Base-by-base conservation (phyloP, 202 grass and related monocot species). In the Setaria italica region DNA sequence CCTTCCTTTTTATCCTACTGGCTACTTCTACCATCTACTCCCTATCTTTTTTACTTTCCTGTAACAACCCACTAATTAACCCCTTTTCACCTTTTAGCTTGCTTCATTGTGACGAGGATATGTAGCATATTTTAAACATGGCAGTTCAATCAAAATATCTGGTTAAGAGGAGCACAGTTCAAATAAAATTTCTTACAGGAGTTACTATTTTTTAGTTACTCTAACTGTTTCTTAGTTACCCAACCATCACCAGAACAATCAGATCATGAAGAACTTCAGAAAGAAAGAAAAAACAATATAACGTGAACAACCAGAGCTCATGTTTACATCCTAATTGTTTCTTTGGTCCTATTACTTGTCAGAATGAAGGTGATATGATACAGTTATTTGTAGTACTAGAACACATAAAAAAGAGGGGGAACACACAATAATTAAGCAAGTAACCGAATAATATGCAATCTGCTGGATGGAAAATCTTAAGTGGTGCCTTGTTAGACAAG, bases 11-110 rank as follows among this genome's bases (percentile, higher is more conserved):
- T 78, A 90, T 90, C 85, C 81, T 81, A 80, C 74, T 55, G 29
- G 55, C 88, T 83, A 79, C 84, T 83, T 76, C 81, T 81, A 87
- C 76, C 49, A 64, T 88, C 57, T 80, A 70, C 84, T 72, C 42
- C 30, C 12, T 43, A 15, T 37, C 37, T 79, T 57, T 72, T 16
- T 46, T 59, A 74, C 84, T 90, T 84, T 84, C 74, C 14, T 79
- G 84, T 90, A 83, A 86, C 84, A 73, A 82, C 88, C 88, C 84
- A 86, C 88, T 90, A 83, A 67, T 80, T 62, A 80, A 85, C 49
- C 48, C 77, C 37, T 82, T 78, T 89, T 33, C 73, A 67, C 84
- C 75, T 89, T 89, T 62, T 77, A 53, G 49, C 39, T n/a, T 74
- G 48, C 48, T 54, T 35, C 15, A 32, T 74, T 17, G 48, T 67